Base-by-base conservation (phyloP, 345 rosid genomes). In the Populus pruinosa region DNA sequence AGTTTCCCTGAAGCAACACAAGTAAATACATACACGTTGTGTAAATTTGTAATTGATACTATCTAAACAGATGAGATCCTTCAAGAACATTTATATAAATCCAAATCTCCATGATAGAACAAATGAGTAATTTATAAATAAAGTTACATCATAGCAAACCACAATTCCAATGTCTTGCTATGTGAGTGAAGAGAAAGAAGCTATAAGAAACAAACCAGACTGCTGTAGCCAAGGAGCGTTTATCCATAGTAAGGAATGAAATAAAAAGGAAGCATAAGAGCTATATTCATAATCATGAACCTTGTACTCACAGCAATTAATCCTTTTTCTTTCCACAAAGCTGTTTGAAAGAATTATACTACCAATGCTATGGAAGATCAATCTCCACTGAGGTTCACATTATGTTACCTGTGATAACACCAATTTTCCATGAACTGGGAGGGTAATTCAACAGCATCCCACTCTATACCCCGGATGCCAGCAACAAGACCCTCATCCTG, bases 361-460 rank as follows among this genome's bases (percentile, higher is more conserved):
- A 38, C 55, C 35, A 77, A 69, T 68, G 69, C 36, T 77, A 43
- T 21, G 38, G 61, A 65, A 25, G 23, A 49, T 10, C 31, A 16
- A n/a, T 21, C 31, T 41, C 53, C 14, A 74, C 18, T 11, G 39
- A 64, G 39, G 43, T 36, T 74, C 49, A 49, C 55, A 25, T 14
- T 47, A 77, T 18, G 61, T 62, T 72, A 94, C 98, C 94, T 91
- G 80, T 94, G 98, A 86, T 92, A 94, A 82, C 98, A 94, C 98
- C 98, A 94, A 73, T 94, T 94, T 87, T 94, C 97, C 98, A 94
- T 94, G 83, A 94, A 94, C 65, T 94, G 98, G 18, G 98, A 94
- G 55, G 97, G 96, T 79, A 94, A 84, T 82, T 94, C 98, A 81
- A 92, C 92, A n/a, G 98, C 98, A 80, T 94, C 98, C 98, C 98